Evolutionary conservation across 2,329 filamentous ascomycete species (phyloP).

Genomic region (Dothistroma pini): DNA sequence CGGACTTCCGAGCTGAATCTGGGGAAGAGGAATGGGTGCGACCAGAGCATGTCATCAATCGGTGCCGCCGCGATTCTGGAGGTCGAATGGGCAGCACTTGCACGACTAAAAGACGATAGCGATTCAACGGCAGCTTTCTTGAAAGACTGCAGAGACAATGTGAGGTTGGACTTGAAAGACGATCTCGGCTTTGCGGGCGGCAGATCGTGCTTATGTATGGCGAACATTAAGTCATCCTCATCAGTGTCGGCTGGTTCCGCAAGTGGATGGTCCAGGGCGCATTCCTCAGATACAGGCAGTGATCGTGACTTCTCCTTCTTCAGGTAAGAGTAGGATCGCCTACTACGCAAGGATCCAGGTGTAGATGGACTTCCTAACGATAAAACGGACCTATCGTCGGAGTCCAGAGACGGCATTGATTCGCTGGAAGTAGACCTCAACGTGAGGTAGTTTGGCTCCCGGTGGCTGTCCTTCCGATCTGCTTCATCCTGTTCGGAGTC

Average conservation of each 20-base stretch:
- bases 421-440: constrained; percentile 55
- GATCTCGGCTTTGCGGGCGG: constrained; percentile 42
- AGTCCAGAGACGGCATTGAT: constrained; percentile 54
- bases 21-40: constrained; percentile 56
- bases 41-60: constrained; percentile 56
- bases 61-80: constrained; percentile 15
- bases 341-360: constrained; percentile 37
- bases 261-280: constrained; percentile 56
- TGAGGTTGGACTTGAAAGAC: constrained; percentile 61
- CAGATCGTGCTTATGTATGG: constrained; percentile 28
- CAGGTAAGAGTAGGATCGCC: constrained; percentile 35
- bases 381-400: constrained; percentile 45
- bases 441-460: constrained; percentile 43
- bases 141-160: constrained; percentile 58
- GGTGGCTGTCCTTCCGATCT: constrained; percentile 32
- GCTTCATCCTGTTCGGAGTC: constrained; percentile 39
- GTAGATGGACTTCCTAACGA: constrained; percentile 45
- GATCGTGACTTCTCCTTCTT: constrained; percentile 49
- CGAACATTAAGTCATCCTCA: constrained; percentile 32
- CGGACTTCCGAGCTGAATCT: constrained; percentile 59
- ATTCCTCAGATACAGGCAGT: constrained; percentile 51
- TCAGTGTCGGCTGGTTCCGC: constrained; percentile 38
- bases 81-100: constrained; percentile 27
- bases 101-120: constrained; percentile 53
- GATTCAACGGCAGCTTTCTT: constrained; percentile 57